Evolutionary conservation across 2,329 filamentous ascomycete species (phyloP), one percentile per base, ranked within the genome.

Genomic region (Sporothrix luriei): DNA sequence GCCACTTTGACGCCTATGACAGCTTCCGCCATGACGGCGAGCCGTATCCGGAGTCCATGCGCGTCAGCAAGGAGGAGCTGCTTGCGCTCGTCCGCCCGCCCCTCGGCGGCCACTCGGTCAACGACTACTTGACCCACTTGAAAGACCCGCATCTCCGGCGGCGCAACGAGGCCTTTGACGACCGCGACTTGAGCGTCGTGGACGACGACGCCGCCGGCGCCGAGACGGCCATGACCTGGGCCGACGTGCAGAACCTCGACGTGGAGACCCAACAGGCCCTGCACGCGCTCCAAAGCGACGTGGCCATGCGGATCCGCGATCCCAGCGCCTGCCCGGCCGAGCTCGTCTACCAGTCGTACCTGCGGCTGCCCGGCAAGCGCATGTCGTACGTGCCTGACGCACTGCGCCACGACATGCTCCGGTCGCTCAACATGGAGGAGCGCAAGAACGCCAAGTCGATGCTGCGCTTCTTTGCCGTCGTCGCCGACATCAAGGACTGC

Each of bases 401-500:
- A 14, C 80, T 88, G 62, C 86, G 93, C 21, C 87, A 88, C 68
- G 78, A 82, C 9, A 81, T 97, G 24, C 81, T 97, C 67, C 87
- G 86, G 68, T 85, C 88, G 54, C 86, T 97, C 72, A 89, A 90
- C 24, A 84, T 86, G 59, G 85, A 88, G 10, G 82, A 86, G 65
- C 83, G 84, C 51, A 85, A 87, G 70, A 80, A 84, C 65, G 78
- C 84, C 19, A 82, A 80, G 72, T 84, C 88, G 61, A 96, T 93
- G 90, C 82, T 91, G 75, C 90, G 92, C 68, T 98, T 94, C 79
- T 90, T 97, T 72, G 88, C 89, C 5, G 82, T 97, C 29, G 84
- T 98, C 21, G 89, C 94, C 72, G 94, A 99, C 75, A 90, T 96
- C 81, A 90, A 92, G 75, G 84, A 84, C 68, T 86, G 88, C n/a